A percentile compares a stretch with the other conserved stretches of the same genome.
These are phyloP conservation scores for Potentilla sterilis DNA, from an alignment of 306 rosid genomes.

Conservation along the genomic window DNA sequence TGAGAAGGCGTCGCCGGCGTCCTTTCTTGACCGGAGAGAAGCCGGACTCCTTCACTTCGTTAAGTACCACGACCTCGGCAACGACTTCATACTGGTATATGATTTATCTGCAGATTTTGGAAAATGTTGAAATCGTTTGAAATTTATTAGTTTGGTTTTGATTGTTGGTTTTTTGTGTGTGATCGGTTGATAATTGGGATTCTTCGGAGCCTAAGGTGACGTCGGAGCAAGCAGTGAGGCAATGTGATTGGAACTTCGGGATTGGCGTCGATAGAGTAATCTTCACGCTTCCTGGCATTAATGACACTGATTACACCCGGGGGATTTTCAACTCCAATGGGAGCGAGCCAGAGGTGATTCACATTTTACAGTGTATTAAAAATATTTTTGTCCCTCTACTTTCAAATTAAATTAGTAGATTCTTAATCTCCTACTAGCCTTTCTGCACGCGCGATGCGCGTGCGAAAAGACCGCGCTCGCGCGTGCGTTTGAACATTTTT, in stretches of 20 bases:
- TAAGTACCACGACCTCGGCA: conserved; percentile 90
- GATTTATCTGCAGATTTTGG: background rate
- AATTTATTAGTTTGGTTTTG: background rate
- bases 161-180: conserved; percentile 8
- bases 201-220: conserved; percentile 64
- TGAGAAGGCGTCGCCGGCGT: conserved; percentile 37
- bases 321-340: conserved; percentile 88
- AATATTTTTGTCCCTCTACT: no score
- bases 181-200: conserved; percentile 78
- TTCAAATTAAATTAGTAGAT: no score
- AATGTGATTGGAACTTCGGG: conserved; percentile 88
- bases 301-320: conserved; percentile 76
- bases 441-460: no score
- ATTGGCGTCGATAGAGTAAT: conserved; percentile 92
- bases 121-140: background rate
- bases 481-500: no score
- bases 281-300: conserved; percentile 65
- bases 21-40: conserved; percentile 55
- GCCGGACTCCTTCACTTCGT: conserved; percentile 66
- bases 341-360: conserved; percentile 85
- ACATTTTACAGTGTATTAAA: background rate
- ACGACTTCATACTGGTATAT: conserved; percentile 87
- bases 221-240: conserved; percentile 66
- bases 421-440: no score
- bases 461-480: no score